Base-by-base conservation (phyloP, 768 basidiomycete species). In the Mycena polygramma region DNA sequence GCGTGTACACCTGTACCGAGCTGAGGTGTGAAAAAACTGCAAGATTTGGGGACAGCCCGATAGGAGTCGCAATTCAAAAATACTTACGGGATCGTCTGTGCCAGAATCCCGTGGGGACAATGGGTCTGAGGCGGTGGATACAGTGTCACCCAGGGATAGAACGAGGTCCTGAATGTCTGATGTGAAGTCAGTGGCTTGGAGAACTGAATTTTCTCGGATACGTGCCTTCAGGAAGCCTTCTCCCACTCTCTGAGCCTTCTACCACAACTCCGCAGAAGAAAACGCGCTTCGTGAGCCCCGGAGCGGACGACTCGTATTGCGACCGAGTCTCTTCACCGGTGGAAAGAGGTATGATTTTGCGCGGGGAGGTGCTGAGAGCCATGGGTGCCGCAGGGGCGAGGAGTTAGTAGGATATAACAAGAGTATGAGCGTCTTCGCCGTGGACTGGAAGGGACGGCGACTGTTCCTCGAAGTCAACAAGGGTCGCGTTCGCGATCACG, bases 201-300 rank as follows among this genome's bases (percentile, higher is more conserved):
- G 43, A 63, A 14, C 22, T 36, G 30, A 57, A 54, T 17, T 30
- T 70, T 53, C 11, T 52, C 22, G 36, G 54, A 78, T 79, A 76
- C 78, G 46, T 64, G 91, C 93, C 93, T 80, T 91, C 89, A 46
- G 90, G 86, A 58, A 94, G 86, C 67, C 89, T 85, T 74, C 84
- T 87, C 8, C 92, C 92, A 72, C 88, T 86, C 72, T 92, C 92
- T 46, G 92, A 90, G 60, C 90, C 91, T 81, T 98, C 95, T 37
- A 97, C 91, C 17, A 97, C 94, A 22, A 97, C 93, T 52, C 94
- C 94, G 77, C 93, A 94, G 77, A 93, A 93, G 80, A 97, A 97
- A 30, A 92, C 93, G 77, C 96, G 92, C 78, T 87, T 91, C 8
- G 92, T 96, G 71, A 89, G 74, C 59, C 82, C 79, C 39, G 83